Evolutionary conservation across 2,329 filamentous ascomycete genomes (phyloP).

Genomic region (Apiospora saccharicola): DNA sequence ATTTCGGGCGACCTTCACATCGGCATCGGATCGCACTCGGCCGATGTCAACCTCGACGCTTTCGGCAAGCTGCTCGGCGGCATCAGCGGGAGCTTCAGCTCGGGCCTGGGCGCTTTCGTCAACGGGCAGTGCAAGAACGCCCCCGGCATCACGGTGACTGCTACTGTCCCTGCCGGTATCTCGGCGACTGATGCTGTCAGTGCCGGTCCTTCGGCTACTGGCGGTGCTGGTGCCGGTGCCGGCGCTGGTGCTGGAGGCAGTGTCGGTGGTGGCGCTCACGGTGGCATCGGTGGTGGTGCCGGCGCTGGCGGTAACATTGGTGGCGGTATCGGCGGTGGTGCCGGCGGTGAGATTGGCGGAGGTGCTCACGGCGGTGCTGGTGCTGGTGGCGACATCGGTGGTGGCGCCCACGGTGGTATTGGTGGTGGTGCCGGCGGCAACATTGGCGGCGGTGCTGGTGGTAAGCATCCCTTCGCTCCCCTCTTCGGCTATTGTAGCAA

Average conservation of each 20-base stretch:
- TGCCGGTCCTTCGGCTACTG: background rate
- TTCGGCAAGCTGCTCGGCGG: slow-evolving; percentile 11
- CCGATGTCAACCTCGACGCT: slow-evolving; percentile 2
- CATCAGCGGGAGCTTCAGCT: slow-evolving; percentile 1
- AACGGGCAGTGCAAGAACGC: slow-evolving; percentile 3
- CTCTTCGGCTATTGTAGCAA: no score
- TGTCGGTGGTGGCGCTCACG: background rate
- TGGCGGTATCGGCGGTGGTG: background rate
- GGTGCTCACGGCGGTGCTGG: no score
- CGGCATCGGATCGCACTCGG: slow-evolving; percentile 6
- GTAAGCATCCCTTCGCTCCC: no score
- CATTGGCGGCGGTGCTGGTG: background rate
- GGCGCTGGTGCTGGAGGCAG: background rate
- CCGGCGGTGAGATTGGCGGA: background rate
- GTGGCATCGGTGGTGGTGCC: background rate
- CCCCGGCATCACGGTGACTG: background rate
- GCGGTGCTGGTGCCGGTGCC: background rate
- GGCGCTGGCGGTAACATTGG: background rate
- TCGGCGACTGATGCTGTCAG: background rate
- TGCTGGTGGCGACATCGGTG: background rate
- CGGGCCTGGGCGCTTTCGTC: background rate
- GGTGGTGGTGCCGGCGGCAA: background rate
- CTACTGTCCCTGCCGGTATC: slow-evolving; percentile 4
- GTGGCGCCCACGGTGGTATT: background rate
- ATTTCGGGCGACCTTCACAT: slow-evolving; percentile 6